Conservation (phyloP, 257 asterid species). For the Datura wrightii region DNA sequence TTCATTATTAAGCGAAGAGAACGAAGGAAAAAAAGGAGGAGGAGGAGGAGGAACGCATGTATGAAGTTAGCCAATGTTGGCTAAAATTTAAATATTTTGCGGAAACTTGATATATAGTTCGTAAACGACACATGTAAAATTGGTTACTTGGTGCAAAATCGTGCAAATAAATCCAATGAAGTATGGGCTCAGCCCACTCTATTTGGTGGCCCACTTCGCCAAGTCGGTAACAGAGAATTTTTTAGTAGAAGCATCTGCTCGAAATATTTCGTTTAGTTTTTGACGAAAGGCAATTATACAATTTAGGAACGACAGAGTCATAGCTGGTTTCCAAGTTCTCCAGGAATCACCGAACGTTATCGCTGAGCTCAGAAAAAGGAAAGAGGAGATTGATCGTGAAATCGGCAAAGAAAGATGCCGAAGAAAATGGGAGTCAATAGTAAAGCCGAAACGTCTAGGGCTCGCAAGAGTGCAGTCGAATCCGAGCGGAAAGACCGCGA, state of each 20-base stretch:
- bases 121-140: neutral
- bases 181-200: conserved; percentile 17
- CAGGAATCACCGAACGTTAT: neutral
- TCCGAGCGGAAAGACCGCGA: conserved; percentile 88
- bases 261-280: neutral
- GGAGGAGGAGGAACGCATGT: neutral
- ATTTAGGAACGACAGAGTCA: neutral
- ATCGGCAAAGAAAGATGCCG: conserved; percentile 59
- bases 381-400: neutral
- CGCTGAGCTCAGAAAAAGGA: neutral
- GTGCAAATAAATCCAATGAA: neutral
- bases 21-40: no score
- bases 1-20: neutral
- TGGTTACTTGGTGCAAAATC: neutral
- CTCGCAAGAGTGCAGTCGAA: conserved; percentile 68
- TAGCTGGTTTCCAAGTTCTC: neutral
- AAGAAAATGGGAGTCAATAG: conserved; percentile 94
- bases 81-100: neutral
- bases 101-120: no score
- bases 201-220: neutral
- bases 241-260: neutral
- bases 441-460: conserved; percentile 94
- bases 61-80: no score
- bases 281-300: neutral
- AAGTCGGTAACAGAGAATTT: neutral